Percentiles rank a stretch among this genome's conserved stretches.
These are phyloP conservation scores for Plantago lanceolata DNA, from an alignment of 305 asterid species.

Conservation along the genomic window DNA sequence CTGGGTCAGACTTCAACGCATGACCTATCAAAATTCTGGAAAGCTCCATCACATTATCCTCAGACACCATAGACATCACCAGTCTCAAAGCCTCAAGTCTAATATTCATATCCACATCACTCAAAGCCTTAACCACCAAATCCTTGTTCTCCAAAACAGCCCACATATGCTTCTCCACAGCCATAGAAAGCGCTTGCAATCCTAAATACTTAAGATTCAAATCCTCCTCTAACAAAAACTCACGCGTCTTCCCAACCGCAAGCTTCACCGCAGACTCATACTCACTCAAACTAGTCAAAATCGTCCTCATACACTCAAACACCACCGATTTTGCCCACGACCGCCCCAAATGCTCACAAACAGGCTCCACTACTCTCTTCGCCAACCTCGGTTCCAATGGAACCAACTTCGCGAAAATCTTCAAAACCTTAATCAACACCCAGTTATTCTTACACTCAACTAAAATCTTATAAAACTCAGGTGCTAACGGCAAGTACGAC, in stretches of 20 bases:
- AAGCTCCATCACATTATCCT: constrained; percentile 78
- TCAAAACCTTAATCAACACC: constrained; percentile 84
- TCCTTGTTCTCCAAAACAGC: constrained; percentile 89
- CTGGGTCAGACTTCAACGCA: constrained; percentile 82
- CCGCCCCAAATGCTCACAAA: constrained; percentile 78
- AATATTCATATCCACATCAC: constrained; percentile 71
- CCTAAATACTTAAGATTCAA: constrained; percentile 87
- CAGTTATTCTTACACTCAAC: constrained; percentile 85
- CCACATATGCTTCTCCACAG: constrained; percentile 61
- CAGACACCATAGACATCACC: constrained; percentile 82
- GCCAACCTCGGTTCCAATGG: constrained; percentile 87
- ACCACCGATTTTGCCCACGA: constrained; percentile 78
- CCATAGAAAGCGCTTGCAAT: constrained; percentile 62
- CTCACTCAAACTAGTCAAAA: constrained; percentile 68
- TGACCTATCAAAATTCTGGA: constrained; percentile 78
- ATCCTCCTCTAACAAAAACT: constrained; percentile 79
- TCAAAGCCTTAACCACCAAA: constrained; percentile 80
- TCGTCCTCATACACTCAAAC: constrained; percentile 79
- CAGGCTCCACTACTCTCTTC: constrained; percentile 69
- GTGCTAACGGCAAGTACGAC: constrained; percentile 88
- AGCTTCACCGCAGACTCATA: constrained; percentile 68
- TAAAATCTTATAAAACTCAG: constrained; percentile 76
- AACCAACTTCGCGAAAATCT: constrained; percentile 70
- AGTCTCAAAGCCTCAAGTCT: constrained; percentile 80
- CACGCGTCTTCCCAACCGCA: constrained; percentile 69